A percentile compares a stretch with the other conserved stretches of the same genome.
phyloP scores from a whole-genome alignment of 2,329 filamentous ascomycete genomes.

The Arthrobotrys iridis region DNA sequence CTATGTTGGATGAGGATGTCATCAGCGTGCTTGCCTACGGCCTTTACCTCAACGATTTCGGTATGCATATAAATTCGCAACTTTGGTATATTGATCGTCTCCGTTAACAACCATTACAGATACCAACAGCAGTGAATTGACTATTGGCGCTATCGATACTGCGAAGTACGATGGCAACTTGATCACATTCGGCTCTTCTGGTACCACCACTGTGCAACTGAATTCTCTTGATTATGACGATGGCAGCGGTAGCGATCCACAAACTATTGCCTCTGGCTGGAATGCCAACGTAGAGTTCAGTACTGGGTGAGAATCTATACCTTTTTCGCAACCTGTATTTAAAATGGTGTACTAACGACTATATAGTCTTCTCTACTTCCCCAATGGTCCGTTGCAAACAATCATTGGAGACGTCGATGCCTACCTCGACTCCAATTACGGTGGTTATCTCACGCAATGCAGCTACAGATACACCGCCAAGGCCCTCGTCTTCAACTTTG shows the following conservation, averaged over 20 bases:
- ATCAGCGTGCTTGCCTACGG: constrained; percentile 49
- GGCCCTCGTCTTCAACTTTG: constrained; percentile 39
- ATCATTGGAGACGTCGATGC: constrained; percentile 37
- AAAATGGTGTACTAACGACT: not conserved
- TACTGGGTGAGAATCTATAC: constrained; percentile 43
- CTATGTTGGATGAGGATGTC: constrained; percentile 41
- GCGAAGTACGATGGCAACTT: constrained; percentile 47
- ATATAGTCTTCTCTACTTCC: constrained; percentile 45
- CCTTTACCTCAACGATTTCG: constrained; percentile 50
- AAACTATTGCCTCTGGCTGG: constrained; percentile 28
- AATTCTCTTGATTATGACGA: constrained; percentile 35
- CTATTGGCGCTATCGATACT: constrained; percentile 50
- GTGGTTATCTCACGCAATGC: constrained; percentile 48
- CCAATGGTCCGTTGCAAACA: constrained; percentile 27
- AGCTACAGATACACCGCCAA: constrained; percentile 25
- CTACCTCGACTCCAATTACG: constrained; percentile 42
- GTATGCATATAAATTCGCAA: constrained; percentile 23
- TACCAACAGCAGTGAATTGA: constrained; percentile 53
- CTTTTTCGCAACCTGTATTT: not conserved
- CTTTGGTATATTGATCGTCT: not conserved
- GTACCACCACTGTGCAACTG: constrained; percentile 31
- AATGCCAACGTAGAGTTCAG: constrained; percentile 52
- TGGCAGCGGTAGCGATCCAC: not conserved
- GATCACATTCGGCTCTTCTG: constrained; percentile 39
- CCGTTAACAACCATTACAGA: constrained; percentile 27